These are phyloP conservation scores for Trypanosomatidae sp. DNA, from an alignment of 208 protist species.

Conservation along the genomic window DNA sequence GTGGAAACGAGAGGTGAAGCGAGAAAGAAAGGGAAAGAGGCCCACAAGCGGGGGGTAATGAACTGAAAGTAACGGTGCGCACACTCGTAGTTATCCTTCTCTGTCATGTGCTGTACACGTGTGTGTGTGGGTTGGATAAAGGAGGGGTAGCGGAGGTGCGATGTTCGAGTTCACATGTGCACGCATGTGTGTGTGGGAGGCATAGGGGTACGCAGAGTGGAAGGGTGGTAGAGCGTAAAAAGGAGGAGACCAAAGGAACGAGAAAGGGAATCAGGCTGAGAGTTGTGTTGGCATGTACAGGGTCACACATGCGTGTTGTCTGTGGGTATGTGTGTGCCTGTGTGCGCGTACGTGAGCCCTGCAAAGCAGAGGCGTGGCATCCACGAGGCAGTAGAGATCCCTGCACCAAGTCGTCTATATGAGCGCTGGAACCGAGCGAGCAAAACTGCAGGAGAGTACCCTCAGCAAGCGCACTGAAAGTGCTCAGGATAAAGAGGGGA, in stretches of 20 bases:
- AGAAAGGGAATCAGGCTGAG: neutral
- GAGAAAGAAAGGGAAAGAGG: neutral
- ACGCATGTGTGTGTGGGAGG: neutral
- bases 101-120: neutral
- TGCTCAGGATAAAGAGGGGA: neutral
- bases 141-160: neutral
- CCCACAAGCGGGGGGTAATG: neutral
- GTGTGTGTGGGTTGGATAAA: neutral
- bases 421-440: neutral
- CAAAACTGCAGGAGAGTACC: neutral
- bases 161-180: neutral
- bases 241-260: neutral
- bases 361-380: neutral
- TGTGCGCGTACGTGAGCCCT: conserved; percentile 6
- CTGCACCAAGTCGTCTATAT: neutral
- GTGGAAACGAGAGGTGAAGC: neutral
- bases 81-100: conserved; percentile 7
- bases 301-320: no score
- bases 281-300: neutral
- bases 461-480: neutral
- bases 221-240: neutral
- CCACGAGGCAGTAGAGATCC: neutral
- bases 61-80: conserved; percentile 3
- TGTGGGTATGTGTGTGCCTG: no score
- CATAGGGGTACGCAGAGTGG: neutral